Conservation (phyloP, 2,329 filamentous ascomycete genomes). For the Lecanicillium sp. region DNA sequence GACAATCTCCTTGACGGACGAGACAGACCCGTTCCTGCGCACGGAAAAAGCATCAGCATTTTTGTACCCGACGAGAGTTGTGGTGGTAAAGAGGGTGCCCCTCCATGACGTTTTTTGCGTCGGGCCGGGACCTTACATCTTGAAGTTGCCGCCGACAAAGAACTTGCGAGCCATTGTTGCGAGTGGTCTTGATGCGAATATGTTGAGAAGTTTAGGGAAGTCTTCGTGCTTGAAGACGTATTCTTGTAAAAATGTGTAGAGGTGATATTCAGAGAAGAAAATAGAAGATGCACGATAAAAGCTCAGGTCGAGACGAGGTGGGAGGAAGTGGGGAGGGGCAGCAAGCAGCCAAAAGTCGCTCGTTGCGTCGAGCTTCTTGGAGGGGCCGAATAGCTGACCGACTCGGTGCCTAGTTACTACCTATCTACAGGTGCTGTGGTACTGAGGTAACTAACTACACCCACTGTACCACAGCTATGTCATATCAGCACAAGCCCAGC, state of each 20-base stretch:
- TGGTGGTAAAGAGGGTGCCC: constrained; percentile 18
- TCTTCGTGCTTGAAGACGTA: neutral
- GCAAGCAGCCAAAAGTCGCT: too few relatives aligned
- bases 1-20: constrained; percentile 88
- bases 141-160: constrained; percentile 99
- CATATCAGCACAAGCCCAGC: too few relatives aligned
- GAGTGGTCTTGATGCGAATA: constrained; percentile 18
- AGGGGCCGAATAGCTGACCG: too few relatives aligned
- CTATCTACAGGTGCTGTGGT: too few relatives aligned
- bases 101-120: too few relatives aligned
- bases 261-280: neutral
- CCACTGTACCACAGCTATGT: too few relatives aligned
- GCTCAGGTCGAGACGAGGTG: too few relatives aligned
- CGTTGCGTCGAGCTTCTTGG: too few relatives aligned
- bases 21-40: constrained; percentile 81
- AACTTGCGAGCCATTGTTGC: constrained; percentile 87
- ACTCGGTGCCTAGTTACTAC: too few relatives aligned
- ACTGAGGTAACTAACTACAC: too few relatives aligned
- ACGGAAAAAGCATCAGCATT: constrained; percentile 5
- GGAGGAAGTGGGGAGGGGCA: too few relatives aligned
- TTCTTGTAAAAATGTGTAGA: neutral
- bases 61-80: neutral
- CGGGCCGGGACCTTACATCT: constrained; percentile 68
- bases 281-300: too few relatives aligned
- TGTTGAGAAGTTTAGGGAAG: neutral